phyloP scores from a whole-genome alignment of 371 early-diverging fungal species.

The Apophysomyces elegans region DNA sequence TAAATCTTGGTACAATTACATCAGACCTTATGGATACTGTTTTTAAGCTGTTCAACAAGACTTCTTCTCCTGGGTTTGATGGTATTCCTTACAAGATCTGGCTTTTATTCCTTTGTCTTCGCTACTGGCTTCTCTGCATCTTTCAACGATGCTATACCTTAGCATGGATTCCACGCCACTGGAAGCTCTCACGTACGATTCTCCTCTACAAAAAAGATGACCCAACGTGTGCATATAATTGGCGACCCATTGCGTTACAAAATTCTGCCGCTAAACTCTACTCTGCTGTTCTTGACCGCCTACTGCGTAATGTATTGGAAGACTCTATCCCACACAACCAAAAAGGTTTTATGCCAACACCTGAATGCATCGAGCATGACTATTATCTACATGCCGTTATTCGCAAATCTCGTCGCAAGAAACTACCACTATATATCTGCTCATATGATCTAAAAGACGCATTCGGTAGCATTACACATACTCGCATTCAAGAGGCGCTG shows the following conservation, averaged over 20 bases:
- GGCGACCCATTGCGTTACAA: conserved; percentile 20
- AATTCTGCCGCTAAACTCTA: conserved; percentile 12
- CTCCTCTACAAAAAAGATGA: conserved; percentile 28
- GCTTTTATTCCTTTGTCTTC: conserved; percentile 5
- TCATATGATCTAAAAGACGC: conserved; percentile 3
- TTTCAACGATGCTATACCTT: conserved; percentile 2
- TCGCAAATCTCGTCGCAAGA: conserved; percentile 8
- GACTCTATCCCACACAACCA: not conserved
- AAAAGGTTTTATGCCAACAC: conserved; percentile 10
- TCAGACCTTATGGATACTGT: not conserved
- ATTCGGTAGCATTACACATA: not conserved
- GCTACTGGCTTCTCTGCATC: conserved; percentile 3
- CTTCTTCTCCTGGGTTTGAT: conserved; percentile 8
- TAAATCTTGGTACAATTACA: not conserved
- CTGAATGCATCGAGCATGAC: conserved; percentile 12
- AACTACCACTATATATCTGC: conserved; percentile 13
- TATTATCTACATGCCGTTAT: conserved; percentile 11
- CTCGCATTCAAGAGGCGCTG: not conserved
- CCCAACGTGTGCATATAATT: conserved; percentile 18
- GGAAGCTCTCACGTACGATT: not conserved
- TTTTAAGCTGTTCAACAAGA: conserved; percentile 5
- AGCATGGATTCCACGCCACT: conserved; percentile 8
- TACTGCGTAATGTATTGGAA: not conserved
- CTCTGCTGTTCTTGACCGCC: not conserved
- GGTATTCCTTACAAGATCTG: conserved; percentile 13